Evolutionary conservation across 129 eudicot species (phyloP).

Genomic region (Apium graveolens): DNA sequence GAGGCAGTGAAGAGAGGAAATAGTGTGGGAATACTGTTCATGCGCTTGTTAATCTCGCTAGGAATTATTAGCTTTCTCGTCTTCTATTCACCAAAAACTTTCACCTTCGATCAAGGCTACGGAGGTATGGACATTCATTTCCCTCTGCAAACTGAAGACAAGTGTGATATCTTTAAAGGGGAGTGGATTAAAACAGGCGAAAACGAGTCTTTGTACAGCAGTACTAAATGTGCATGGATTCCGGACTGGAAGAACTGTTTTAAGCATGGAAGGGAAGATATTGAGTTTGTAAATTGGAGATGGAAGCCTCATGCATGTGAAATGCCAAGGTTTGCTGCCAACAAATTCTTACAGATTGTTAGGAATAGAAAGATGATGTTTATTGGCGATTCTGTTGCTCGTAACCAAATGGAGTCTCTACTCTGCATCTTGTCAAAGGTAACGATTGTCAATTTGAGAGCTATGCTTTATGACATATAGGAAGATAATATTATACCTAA

Average conservation of each 20-base stretch:
- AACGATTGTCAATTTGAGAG: not conserved
- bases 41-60: not conserved
- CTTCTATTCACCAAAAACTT: not conserved
- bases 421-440: constrained; percentile 8
- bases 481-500: not conserved
- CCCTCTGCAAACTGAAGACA: not conserved
- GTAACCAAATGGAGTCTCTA: constrained; percentile 7
- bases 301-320: constrained; percentile 1
- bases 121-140: not conserved
- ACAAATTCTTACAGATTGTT: not conserved
- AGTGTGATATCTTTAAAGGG: not conserved
- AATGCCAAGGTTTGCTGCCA: not conserved
- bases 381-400: constrained; percentile 9
- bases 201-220: not conserved
- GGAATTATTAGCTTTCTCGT: not conserved
- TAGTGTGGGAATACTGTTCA: not conserved
- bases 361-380: not conserved
- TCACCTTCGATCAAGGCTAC: not conserved
- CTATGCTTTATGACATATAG: not conserved
- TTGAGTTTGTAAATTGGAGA: not conserved
- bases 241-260: constrained; percentile 9
- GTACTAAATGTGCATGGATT: not conserved
- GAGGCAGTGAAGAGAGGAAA: not conserved
- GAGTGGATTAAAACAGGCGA: not conserved
- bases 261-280: not conserved